These are phyloP conservation scores for Heliocybe sulcata DNA, from an alignment of 1,284 basidiomycete species.

Conservation along the genomic window DNA sequence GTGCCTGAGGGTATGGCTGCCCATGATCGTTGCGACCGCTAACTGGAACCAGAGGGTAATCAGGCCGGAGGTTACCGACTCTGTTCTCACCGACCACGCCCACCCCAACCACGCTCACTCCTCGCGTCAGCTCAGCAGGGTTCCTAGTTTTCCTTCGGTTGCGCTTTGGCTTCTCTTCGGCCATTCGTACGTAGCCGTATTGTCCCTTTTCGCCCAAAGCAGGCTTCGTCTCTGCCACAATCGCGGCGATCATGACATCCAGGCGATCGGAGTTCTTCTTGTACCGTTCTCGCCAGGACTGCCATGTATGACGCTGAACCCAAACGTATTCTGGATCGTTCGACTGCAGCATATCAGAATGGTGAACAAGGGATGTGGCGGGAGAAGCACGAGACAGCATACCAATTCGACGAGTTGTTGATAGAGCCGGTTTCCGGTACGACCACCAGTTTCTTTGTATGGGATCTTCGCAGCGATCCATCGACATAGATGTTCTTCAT, in stretches of 20 bases:
- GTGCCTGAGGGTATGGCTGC: conserved; percentile 1
- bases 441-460: conserved; percentile 68
- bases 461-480: conserved; percentile 79
- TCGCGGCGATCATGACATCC: conserved; percentile 50
- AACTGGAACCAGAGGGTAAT: not conserved
- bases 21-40: not conserved
- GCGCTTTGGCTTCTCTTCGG: conserved; percentile 58
- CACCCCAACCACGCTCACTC: no score
- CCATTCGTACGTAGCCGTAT: conserved; percentile 66
- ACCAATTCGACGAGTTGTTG: conserved; percentile 54
- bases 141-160: conserved; percentile 33
- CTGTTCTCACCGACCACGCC: not conserved
- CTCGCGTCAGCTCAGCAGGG: not conserved
- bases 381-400: conserved; percentile 11
- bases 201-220: conserved; percentile 65
- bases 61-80: not conserved
- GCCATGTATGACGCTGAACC: conserved; percentile 80
- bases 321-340: conserved; percentile 64
- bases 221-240: conserved; percentile 63
- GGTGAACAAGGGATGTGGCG: no score
- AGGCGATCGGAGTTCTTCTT: conserved; percentile 70
- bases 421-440: conserved; percentile 76
- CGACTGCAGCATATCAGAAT: conserved; percentile 27
- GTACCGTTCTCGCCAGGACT: conserved; percentile 80
- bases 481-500: conserved; percentile 61